phyloP scores from a whole-genome alignment of 768 basidiomycete species.

The Suillus placidus region DNA sequence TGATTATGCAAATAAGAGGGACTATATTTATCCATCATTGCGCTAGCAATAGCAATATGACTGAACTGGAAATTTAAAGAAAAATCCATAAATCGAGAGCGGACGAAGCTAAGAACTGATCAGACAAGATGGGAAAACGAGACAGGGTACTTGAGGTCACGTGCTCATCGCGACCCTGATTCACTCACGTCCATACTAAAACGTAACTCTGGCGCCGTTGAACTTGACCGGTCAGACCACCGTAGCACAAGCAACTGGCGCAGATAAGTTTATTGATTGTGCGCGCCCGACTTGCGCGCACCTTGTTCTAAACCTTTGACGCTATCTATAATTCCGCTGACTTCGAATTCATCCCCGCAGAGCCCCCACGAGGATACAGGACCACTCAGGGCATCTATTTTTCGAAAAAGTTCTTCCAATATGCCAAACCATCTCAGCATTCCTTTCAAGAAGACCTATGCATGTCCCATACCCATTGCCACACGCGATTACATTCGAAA shows the following conservation, averaged over 20 bases:
- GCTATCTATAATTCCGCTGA: background rate
- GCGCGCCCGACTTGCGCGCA: background rate
- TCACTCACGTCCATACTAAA: no score
- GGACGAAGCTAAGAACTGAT: no score
- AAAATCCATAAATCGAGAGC: background rate
- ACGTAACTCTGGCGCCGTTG: background rate
- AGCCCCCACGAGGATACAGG: background rate
- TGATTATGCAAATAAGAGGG: background rate
- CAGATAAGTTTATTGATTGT: background rate
- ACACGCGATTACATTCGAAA: constrained; percentile 69
- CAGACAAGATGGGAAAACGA: no score
- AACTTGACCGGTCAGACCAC: background rate
- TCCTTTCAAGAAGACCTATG: constrained; percentile 73
- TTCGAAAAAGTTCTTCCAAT: constrained; percentile 27
- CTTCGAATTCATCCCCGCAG: background rate
- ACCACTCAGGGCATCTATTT: background rate
- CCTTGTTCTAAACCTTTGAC: background rate
- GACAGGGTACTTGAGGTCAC: background rate
- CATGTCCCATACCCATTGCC: constrained; percentile 53
- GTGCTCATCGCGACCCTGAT: background rate
- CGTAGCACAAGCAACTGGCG: background rate
- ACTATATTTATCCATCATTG: background rate
- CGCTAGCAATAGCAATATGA: background rate
- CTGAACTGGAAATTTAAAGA: background rate
- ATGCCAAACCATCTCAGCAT: constrained; percentile 78